A percentile compares a stretch with the other conserved stretches of the same genome.
Evolutionary conservation across 768 basidiomycete genomes (phyloP).

Genomic region (Mrakia blollopis): DNA sequence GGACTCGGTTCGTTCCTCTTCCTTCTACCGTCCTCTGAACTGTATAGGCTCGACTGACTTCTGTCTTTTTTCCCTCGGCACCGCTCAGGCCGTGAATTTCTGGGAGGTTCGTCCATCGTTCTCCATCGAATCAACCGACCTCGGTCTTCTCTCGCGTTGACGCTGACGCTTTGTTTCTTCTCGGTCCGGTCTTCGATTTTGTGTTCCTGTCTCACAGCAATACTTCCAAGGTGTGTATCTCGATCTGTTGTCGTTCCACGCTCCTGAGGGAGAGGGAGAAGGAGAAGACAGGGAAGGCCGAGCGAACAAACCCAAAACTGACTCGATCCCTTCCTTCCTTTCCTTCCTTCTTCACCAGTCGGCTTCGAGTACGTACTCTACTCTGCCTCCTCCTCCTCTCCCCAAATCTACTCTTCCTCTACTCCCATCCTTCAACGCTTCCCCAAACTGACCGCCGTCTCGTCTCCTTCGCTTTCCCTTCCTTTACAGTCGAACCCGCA

Average conservation of each 20-base stretch:
- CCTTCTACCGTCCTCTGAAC: background rate
- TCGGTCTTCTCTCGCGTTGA: background rate
- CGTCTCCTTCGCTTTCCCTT: background rate
- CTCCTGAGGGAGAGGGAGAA: too few species aligned
- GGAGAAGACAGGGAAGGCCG: too few species aligned
- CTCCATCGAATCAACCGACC: too few species aligned
- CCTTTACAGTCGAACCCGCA: conserved; percentile 18
- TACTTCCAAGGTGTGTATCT: conserved; percentile 21
- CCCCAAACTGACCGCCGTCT: background rate
- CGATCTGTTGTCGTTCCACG: too few species aligned
- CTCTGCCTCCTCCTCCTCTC: background rate
- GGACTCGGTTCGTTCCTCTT: conserved; percentile 52
- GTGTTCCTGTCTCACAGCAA: background rate
- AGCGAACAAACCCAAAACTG: background rate
- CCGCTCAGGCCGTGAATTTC: conserved; percentile 24
- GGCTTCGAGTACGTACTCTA: conserved; percentile 24
- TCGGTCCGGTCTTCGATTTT: background rate
- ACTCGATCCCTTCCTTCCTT: background rate
- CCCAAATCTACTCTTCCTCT: background rate
- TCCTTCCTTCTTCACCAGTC: conserved; percentile 10
- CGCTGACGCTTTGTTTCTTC: background rate
- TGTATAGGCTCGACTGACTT: background rate
- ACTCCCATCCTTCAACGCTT: background rate
- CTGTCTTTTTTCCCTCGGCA: background rate
- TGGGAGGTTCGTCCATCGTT: conserved; percentile 23